phyloP scores from a whole-genome alignment of 345 rosid genomes.

The Gossypium australe region DNA sequence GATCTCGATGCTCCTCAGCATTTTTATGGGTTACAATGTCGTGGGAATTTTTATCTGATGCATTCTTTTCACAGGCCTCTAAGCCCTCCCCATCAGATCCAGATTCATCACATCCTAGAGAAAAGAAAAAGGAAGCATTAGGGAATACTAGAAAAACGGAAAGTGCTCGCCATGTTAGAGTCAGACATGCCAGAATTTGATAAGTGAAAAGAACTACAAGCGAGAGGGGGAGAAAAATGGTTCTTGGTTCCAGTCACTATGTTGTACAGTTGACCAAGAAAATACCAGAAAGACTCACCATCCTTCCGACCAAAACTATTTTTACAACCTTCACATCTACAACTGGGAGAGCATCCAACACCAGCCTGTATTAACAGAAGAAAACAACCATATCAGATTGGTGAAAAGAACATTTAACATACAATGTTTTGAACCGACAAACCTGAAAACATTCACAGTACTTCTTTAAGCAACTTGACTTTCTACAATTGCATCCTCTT shows the following conservation, averaged over 20 bases:
- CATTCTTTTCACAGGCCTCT: conserved; percentile 18
- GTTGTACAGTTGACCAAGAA: not conserved
- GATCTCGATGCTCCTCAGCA: conserved; percentile 25
- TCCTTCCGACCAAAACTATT: conserved; percentile 42
- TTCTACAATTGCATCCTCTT: conserved; percentile 82
- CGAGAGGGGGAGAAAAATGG: not conserved
- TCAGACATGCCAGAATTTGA: not conserved
- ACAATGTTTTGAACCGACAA: conserved; percentile 16
- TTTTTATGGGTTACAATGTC: conserved; percentile 7
- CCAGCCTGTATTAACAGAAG: conserved; percentile 40
- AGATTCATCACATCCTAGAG: conserved; percentile 25
- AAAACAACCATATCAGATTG: conserved; percentile 19
- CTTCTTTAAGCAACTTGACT: conserved; percentile 67
- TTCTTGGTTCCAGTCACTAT: not conserved
- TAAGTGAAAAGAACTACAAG: not conserved
- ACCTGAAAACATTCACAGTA: conserved; percentile 85
- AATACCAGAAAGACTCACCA: conserved; percentile 32
- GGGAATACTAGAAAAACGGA: not conserved
- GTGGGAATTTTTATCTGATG: conserved; percentile 7
- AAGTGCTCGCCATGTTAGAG: not conserved
- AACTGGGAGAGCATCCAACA: conserved; percentile 65
- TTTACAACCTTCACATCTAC: conserved; percentile 67
- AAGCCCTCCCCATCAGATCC: conserved; percentile 26
- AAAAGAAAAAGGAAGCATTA: not conserved
- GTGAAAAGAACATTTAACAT: not conserved